These are phyloP conservation scores for Amaranthus tricolor DNA, from an alignment of 179 eudicot genomes.

Conservation along the genomic window DNA sequence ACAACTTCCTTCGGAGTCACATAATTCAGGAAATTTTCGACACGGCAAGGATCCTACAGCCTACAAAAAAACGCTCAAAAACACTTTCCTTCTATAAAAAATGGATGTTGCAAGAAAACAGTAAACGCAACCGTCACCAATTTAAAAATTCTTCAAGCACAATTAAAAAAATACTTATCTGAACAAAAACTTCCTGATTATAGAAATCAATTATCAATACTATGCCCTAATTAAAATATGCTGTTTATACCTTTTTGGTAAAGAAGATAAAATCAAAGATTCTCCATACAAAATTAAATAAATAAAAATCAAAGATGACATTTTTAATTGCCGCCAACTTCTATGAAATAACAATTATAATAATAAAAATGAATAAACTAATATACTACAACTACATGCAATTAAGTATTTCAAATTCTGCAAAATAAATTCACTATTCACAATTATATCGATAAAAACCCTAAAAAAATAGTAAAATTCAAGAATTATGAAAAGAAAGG, in stretches of 20 bases:
- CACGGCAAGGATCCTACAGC: constrained; percentile 1
- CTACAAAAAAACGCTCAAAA: background rate
- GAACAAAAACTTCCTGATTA: background rate
- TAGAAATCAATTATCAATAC: constrained; percentile 1
- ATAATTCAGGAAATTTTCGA: background rate
- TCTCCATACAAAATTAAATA: background rate
- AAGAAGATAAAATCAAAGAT: constrained; percentile 4
- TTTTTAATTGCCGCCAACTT: background rate
- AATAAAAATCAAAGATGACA: background rate
- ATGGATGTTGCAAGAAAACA: too few relatives aligned
- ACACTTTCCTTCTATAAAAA: background rate
- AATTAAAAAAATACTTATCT: too few relatives aligned
- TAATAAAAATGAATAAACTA: background rate
- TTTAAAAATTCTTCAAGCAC: too few relatives aligned
- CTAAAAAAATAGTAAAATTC: background rate
- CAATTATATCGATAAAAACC: background rate
- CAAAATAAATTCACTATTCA: background rate
- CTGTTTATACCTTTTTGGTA: background rate
- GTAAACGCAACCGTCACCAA: too few relatives aligned
- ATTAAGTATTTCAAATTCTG: background rate
- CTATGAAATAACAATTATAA: background rate
- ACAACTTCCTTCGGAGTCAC: too few relatives aligned
- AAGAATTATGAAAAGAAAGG: background rate
- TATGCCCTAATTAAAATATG: constrained; percentile 10
- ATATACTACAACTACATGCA: constrained; percentile 2